phyloP scores from a whole-genome alignment of 371 early-diverging fungal genomes.

The Mortierella sp. region DNA sequence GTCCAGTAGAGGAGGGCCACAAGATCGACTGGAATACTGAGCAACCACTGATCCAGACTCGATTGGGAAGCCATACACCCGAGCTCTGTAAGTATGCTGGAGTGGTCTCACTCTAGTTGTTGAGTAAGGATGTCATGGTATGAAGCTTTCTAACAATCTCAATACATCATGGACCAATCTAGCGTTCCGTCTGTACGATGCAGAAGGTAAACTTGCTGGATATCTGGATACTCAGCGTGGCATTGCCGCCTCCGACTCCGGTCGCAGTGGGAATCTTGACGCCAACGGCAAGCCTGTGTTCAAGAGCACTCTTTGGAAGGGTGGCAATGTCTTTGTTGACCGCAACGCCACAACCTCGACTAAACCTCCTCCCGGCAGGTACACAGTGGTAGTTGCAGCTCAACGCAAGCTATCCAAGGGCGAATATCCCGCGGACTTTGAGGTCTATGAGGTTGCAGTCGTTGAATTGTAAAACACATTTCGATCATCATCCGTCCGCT shows the following conservation, averaged over 20 bases:
- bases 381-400: constrained; percentile 49
- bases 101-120: too few species aligned
- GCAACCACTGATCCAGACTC: constrained; percentile 14
- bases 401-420: constrained; percentile 27
- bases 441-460: constrained; percentile 18
- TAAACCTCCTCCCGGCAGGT: constrained; percentile 19
- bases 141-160: too few species aligned
- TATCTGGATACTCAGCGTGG: constrained; percentile 25
- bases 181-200: constrained; percentile 14
- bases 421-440: constrained; percentile 21
- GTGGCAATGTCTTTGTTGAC: constrained; percentile 10
- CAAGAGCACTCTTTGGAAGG: constrained; percentile 16
- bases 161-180: too few species aligned
- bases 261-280: constrained; percentile 28
- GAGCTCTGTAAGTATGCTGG: constrained; percentile 8
- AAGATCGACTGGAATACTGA: constrained; percentile 27
- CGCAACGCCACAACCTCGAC: constrained; percentile 8
- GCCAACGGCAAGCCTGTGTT: constrained; percentile 5
- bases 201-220: constrained; percentile 16
- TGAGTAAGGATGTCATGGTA: too few species aligned
- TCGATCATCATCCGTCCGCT: too few species aligned
- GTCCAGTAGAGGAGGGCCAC: constrained; percentile 13
- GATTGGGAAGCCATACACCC: constrained; percentile 48
- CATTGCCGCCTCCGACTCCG: constrained; percentile 4
- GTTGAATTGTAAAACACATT: not conserved